phyloP scores from a whole-genome alignment of 257 asterid genomes.

The Ligustrum vulgare region DNA sequence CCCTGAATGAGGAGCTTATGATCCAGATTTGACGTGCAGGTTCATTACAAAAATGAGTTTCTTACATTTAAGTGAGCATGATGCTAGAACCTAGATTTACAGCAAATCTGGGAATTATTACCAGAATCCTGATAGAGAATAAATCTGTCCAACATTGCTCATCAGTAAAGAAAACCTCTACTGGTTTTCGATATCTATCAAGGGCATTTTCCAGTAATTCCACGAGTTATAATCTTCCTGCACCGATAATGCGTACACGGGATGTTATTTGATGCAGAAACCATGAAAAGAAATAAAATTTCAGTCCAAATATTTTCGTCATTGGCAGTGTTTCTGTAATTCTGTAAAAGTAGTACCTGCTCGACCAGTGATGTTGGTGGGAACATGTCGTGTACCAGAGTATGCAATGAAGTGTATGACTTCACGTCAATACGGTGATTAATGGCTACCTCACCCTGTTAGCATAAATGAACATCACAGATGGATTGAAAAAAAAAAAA shows the following conservation, averaged over 20 bases:
- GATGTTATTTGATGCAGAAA: not conserved
- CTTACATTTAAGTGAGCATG: not conserved
- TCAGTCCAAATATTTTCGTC: not conserved
- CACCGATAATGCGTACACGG: not conserved
- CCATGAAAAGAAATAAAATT: not conserved
- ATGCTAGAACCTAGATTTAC: not conserved
- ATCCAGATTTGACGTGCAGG: not conserved
- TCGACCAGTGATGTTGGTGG: conserved; percentile 92
- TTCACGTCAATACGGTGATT: conserved; percentile 83
- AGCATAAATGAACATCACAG: conserved; percentile 1
- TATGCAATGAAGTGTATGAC: conserved; percentile 93
- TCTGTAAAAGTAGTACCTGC: conserved; percentile 57
- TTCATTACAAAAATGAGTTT: not conserved
- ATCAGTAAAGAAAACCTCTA: conserved; percentile 8
- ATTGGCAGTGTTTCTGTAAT: not conserved
- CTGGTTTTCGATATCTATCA: conserved; percentile 34
- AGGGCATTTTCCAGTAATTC: conserved; percentile 53
- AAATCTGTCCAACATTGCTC: not conserved
- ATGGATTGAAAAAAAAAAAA: not conserved
- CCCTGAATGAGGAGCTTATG: not conserved
- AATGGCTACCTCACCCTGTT: conserved; percentile 98
- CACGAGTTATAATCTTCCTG: conserved; percentile 86
- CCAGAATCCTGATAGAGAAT: not conserved
- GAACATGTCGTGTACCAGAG: conserved; percentile 94
- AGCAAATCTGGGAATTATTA: not conserved